A percentile compares a stretch with the other conserved stretches of the same genome.
Evolutionary conservation across 108 stramenopile genomes (phyloP).

Genomic region (Cylindrotheca closterium): DNA sequence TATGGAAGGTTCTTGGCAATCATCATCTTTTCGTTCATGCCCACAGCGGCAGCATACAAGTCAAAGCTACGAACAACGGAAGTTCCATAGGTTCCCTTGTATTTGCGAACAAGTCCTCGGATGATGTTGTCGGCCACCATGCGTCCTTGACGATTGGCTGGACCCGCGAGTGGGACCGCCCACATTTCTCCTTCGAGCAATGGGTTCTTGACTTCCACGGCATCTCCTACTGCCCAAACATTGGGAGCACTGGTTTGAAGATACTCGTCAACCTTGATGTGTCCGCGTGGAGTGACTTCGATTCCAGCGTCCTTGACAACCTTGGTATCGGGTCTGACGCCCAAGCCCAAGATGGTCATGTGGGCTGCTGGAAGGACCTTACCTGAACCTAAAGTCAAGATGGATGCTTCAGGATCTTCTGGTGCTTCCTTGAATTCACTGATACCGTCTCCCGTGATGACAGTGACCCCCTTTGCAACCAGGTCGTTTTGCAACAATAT

Average conservation of each 20-base stretch:
- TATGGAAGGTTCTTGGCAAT: slow-evolving; percentile 41
- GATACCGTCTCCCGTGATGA: slow-evolving; percentile 61
- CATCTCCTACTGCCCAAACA: slow-evolving; percentile 75
- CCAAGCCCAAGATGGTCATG: slow-evolving; percentile 65
- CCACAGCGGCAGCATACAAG: slow-evolving; percentile 58
- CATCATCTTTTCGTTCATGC: slow-evolving; percentile 71
- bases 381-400: slow-evolving; percentile 55
- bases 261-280: slow-evolving; percentile 59
- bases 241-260: slow-evolving; percentile 39
- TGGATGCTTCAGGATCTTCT: slow-evolving; percentile 40
- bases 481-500: slow-evolving; percentile 51
- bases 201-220: slow-evolving; percentile 61
- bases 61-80: slow-evolving; percentile 62
- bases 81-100: slow-evolving; percentile 69
- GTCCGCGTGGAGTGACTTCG: slow-evolving; percentile 46
- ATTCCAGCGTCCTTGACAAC: slow-evolving; percentile 61
- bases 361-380: slow-evolving; percentile 53
- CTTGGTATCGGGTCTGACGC: slow-evolving; percentile 65
- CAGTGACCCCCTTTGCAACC: slow-evolving; percentile 43
- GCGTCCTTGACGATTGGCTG: slow-evolving; percentile 72
- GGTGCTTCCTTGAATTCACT: slow-evolving; percentile 42
- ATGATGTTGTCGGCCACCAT: slow-evolving; percentile 73
- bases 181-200: slow-evolving; percentile 47
- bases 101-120: slow-evolving; percentile 31
- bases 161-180: slow-evolving; percentile 73